phyloP scores from a whole-genome alignment of 257 asterid genomes.

The Ajuga chamaepitys region DNA sequence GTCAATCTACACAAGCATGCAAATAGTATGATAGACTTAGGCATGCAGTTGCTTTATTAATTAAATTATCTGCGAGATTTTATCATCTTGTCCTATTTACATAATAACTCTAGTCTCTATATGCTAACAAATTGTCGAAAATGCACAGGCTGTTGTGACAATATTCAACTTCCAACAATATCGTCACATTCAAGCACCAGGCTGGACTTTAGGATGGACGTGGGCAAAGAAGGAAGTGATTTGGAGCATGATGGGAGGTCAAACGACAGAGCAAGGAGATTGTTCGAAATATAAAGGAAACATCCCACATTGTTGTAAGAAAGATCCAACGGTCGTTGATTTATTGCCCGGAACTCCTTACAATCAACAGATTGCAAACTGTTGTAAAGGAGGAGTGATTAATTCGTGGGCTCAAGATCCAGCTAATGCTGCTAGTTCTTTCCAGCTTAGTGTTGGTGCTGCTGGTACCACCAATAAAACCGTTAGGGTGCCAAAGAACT shows the following conservation, averaged over 20 bases:
- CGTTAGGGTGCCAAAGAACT: conserved; percentile 67
- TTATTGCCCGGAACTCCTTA: conserved; percentile 76
- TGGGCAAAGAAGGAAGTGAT: conserved; percentile 66
- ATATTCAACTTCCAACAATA: conserved; percentile 59
- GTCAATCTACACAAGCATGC: not conserved
- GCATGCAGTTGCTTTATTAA: not conserved
- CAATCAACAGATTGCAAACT: conserved; percentile 79
- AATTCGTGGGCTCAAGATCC: conserved; percentile 79
- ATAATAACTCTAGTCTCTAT: not conserved
- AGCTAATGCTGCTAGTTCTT: conserved; percentile 51
- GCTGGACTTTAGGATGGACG: conserved; percentile 67
- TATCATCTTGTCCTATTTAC: not conserved
- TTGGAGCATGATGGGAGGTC: conserved; percentile 55
- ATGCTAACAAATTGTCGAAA: not conserved
- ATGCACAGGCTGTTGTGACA: conserved; percentile 43
- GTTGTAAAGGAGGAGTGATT: conserved; percentile 83
- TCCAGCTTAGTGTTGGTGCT: conserved; percentile 66
- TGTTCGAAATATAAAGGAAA: conserved; percentile 56
- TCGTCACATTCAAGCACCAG: conserved; percentile 62
- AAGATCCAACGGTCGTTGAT: conserved; percentile 71
- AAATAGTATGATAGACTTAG: not conserved
- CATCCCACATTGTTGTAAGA: conserved; percentile 74
- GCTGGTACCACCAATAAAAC: conserved; percentile 81
- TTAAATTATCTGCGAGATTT: not conserved
- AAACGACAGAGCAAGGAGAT: conserved; percentile 57